A percentile compares a stretch with the other conserved stretches of the same genome.
These are phyloP conservation scores for Platismatia glauca DNA, from an alignment of 495 filamentous ascomycete genomes.

Conservation along the genomic window DNA sequence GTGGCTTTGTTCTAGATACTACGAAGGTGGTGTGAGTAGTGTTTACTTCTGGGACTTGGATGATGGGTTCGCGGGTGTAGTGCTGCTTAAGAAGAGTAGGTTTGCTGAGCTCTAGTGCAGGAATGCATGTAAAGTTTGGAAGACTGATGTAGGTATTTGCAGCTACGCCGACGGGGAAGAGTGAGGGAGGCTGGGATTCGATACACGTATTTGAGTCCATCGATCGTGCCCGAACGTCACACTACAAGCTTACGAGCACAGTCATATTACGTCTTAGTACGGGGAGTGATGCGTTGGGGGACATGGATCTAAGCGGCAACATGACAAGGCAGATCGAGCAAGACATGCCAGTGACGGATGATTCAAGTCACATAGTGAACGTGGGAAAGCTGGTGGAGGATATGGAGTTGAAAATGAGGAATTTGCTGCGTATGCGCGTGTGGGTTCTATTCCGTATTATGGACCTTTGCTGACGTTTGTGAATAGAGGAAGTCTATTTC, in stretches of 20 bases:
- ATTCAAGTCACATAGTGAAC: constrained; percentile 91
- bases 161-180: constrained; percentile 58
- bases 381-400: constrained; percentile 94
- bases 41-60: constrained; percentile 99
- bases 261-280: constrained; percentile 84
- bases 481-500: constrained; percentile 92
- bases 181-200: constrained; percentile 86
- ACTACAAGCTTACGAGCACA: constrained; percentile 96
- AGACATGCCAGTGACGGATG: constrained; percentile 80
- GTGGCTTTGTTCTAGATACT: constrained; percentile 48
- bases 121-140: neutral
- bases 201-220: constrained; percentile 97
- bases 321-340: constrained; percentile 94
- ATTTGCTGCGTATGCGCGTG: constrained; percentile 61
- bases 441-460: neutral
- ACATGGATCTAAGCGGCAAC: constrained; percentile 90
- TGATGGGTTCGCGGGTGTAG: constrained; percentile 94
- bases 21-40: constrained; percentile 88
- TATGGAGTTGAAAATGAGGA: constrained; percentile 99
- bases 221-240: constrained; percentile 79
- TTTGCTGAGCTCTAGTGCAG: constrained; percentile 6
- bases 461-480: constrained; percentile 16
- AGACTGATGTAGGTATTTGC: constrained; percentile 29
- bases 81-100: constrained; percentile 87
- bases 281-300: constrained; percentile 61